phyloP scores from a whole-genome alignment of 495 filamentous ascomycete genomes.

The Lophium mytilinum region DNA sequence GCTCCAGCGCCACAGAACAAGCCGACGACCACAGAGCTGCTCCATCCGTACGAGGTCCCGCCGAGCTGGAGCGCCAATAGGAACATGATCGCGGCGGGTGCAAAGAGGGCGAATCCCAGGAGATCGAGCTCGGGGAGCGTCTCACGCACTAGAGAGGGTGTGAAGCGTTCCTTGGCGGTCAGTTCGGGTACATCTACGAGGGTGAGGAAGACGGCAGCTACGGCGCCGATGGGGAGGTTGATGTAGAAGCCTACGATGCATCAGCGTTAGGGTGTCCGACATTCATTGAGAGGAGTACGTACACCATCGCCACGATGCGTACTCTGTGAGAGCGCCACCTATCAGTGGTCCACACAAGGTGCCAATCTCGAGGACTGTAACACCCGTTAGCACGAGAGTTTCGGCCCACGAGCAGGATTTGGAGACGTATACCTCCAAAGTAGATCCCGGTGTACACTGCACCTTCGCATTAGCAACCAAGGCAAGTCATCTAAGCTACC shows the following conservation, averaged over 20 bases:
- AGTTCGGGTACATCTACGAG: slow-evolving; percentile 44
- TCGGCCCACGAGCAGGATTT: not conserved
- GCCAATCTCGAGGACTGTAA: slow-evolving; percentile 6
- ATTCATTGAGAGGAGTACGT: slow-evolving; percentile 16
- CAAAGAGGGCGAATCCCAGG: slow-evolving; percentile 40
- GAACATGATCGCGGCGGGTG: slow-evolving; percentile 39
- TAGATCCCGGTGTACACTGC: not conserved
- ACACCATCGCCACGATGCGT: slow-evolving; percentile 56
- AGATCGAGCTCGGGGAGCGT: slow-evolving; percentile 39
- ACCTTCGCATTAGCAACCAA: not conserved
- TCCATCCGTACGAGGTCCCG: slow-evolving; percentile 39
- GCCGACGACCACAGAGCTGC: slow-evolving; percentile 39
- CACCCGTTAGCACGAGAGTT: not conserved
- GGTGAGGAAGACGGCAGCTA: slow-evolving; percentile 38
- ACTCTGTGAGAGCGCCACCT: slow-evolving; percentile 57
- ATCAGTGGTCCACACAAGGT: slow-evolving; percentile 46
- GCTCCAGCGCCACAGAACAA: slow-evolving; percentile 44
- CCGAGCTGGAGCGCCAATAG: slow-evolving; percentile 46
- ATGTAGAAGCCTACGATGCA: slow-evolving; percentile 58
- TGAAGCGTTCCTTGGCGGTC: slow-evolving; percentile 25
- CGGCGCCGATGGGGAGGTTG: slow-evolving; percentile 52
- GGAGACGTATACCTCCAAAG: not conserved
- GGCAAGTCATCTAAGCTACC: not conserved
- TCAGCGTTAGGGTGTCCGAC: not conserved
- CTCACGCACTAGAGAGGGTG: not conserved